These are phyloP conservation scores for Amanita pseudoporphyria DNA, from an alignment of 768 basidiomycete species.

Conservation along the genomic window DNA sequence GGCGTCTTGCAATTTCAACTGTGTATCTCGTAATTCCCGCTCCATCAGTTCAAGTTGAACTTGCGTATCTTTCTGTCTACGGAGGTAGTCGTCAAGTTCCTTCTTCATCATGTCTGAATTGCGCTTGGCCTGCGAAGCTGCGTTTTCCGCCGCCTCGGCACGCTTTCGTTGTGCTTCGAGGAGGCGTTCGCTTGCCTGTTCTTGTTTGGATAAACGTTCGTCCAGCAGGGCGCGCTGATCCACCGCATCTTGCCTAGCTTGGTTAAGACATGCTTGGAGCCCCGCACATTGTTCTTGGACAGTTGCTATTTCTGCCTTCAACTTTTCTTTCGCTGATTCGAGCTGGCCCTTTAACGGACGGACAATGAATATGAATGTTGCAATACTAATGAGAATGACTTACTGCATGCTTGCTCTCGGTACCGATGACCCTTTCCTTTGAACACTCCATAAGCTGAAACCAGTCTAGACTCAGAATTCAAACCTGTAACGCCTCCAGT, in stretches of 20 bases:
- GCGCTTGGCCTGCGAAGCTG: conserved; percentile 13
- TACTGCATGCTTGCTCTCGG: conserved; percentile 24
- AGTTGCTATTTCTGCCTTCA: conserved; percentile 29
- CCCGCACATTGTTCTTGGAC: conserved; percentile 29
- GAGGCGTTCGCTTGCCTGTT: conserved; percentile 18
- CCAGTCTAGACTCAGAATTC: not conserved
- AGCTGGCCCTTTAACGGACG: conserved; percentile 12
- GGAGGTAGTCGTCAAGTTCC: not conserved
- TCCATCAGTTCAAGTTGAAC: conserved; percentile 10
- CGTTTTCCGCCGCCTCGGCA: conserved; percentile 18
- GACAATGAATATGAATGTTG: not conserved
- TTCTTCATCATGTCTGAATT: conserved; percentile 11
- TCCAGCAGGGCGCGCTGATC: conserved; percentile 3
- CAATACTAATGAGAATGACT: conserved; percentile 16
- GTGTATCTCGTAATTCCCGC: conserved; percentile 3
- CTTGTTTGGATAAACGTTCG: conserved; percentile 19
- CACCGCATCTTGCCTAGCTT: conserved; percentile 11
- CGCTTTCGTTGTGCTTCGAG: conserved; percentile 19
- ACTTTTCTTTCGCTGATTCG: conserved; percentile 22
- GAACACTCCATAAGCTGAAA: not conserved
- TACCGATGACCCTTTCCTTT: conserved; percentile 28
- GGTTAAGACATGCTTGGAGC: conserved; percentile 15
- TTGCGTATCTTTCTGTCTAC: not conserved
- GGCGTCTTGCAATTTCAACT: not conserved
- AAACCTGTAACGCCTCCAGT: conserved; percentile 7